A percentile compares a stretch with the other conserved stretches of the same genome.
These are phyloP conservation scores for Agaricales sp. DNA, from an alignment of 1,284 basidiomycete genomes.

Conservation along the genomic window DNA sequence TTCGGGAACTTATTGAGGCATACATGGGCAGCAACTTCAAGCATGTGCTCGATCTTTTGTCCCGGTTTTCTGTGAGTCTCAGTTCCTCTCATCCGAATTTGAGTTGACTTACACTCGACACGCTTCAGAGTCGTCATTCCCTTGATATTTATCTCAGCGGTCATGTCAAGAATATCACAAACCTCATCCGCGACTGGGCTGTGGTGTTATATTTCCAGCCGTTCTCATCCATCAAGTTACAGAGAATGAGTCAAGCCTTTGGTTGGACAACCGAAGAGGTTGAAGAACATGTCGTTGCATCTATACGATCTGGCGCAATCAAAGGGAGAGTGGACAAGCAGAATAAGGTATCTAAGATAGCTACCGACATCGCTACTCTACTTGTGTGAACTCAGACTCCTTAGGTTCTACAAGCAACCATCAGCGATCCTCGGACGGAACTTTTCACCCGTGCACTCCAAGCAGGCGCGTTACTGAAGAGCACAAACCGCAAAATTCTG, in stretches of 20 bases:
- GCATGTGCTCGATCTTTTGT: conserved; percentile 62
- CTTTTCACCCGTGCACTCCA: conserved; percentile 68
- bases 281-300: conserved; percentile 56
- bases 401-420: conserved; percentile 65
- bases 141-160: conserved; percentile 66
- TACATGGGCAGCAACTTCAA: conserved; percentile 82
- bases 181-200: conserved; percentile 59
- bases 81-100: neutral
- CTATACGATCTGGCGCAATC: conserved; percentile 69
- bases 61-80: conserved; percentile 53
- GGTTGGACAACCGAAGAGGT: conserved; percentile 68
- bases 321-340: conserved; percentile 73
- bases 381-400: neutral
- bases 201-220: conserved; percentile 82
- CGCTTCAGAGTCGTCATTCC: conserved; percentile 55
- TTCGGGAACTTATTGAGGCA: conserved; percentile 73
- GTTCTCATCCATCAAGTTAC: conserved; percentile 70
- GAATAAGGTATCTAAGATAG: conserved; percentile 47
- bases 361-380: conserved; percentile 1
- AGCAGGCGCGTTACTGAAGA: conserved; percentile 57
- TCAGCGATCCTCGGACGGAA: conserved; percentile 61
- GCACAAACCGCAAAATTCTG: conserved; percentile 63
- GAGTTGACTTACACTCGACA: no score
- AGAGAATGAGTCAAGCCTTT: conserved; percentile 74
- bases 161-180: conserved; percentile 52